Base-by-base conservation (phyloP, 352 stramenopile species). In the Lagenidium giganteum region DNA sequence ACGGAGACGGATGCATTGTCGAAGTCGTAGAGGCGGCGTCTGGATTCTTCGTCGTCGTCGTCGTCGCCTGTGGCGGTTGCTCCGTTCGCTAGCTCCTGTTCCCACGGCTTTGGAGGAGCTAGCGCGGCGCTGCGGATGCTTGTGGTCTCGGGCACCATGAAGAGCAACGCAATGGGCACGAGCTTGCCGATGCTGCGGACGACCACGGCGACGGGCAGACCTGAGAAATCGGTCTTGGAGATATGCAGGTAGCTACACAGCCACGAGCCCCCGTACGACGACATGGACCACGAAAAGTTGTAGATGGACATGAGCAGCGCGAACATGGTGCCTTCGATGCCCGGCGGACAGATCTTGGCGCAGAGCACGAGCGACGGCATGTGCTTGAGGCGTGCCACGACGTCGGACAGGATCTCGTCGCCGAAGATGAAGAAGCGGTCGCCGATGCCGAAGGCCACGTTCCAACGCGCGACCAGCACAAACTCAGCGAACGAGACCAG, bases 321-420 rank as follows among this genome's bases (percentile, higher is more conserved):
- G 68, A 98, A 99, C 51, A 99, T 82, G 4, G 96, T 97, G 44
- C 94, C 95, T 67, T 99, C 95, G 33, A 98, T 87, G 36, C 95
- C 95, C 22, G 79, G 85, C 22, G 95, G 95, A 47, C 95, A 99
- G 45, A 99, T 79, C 54, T 92, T 90, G 47, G 93, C 91, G 36
- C 95, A 96, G n/a, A 99, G 65, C 34, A 98, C 92, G 21, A 98
- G 76, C 37, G 85, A 97, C 8, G 95, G 95, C 65, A 99, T 93
- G 51, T 84, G 71, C 55, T 89, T 88, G 57, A 92, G 72, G 1
- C 75, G 68, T 38, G 70, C 73, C 21, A 91, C 79, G 5, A 91
- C 75, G 41, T 88, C 79, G 50, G 74, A 86, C 8, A 87, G 64
- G 42, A 91, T 83, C 52, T 87, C 76, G 57, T 91, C 79, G 17